Evolutionary conservation across 2,329 filamentous ascomycete species (phyloP), one percentile per base, ranked within the genome.

Genomic region (Epichloe baconii): DNA sequence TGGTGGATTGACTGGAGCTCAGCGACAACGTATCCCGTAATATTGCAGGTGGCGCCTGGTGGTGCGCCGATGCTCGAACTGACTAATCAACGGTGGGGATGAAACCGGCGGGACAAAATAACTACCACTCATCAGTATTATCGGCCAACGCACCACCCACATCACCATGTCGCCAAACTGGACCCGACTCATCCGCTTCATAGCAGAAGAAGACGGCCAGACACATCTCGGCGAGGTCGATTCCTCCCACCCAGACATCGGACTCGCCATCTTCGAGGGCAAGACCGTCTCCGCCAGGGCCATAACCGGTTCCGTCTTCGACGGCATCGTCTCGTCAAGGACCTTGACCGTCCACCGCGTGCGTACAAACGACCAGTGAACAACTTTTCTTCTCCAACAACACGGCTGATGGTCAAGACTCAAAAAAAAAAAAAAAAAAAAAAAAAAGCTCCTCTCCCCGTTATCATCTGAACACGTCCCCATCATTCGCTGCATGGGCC

Each of bases 401-500:
- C 7, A 26, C 26, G 26, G 26, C 26, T 26, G 7, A 26, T 26
- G 26, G 2, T 26, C 26, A 26, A 26, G 26, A 8, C 26, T 26
- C 19, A 1, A 5, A 6, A 7, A 7, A 1, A 7, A 19, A 19
- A 19, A 19, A 19, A 17, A 19, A 19, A 19, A 19, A 19, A 26
- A 26, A 26, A 5, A 23, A 14, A n/a, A 58, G 55, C 56, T 66
- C 42, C 57, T 72, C 17, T 60, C 64, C 2, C 70, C 70, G 0
- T 50, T 72, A 21, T 54, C 60, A 1, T 52, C 52, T 19, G 52
- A 61, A 12, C 65, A 72, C 35, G 62, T 69, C 5, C 65, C 66
- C 36, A 65, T 67, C 19, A 70, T 73, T 47, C 68, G 71, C 37
- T 74, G 71, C 56, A 59, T 74, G 45, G 71, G 71, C 6, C 64